Evolutionary conservation across 75 land plant genomes (phyloP), one percentile per base, ranked within the genome.

Genomic region (Pinus albicaulis): DNA sequence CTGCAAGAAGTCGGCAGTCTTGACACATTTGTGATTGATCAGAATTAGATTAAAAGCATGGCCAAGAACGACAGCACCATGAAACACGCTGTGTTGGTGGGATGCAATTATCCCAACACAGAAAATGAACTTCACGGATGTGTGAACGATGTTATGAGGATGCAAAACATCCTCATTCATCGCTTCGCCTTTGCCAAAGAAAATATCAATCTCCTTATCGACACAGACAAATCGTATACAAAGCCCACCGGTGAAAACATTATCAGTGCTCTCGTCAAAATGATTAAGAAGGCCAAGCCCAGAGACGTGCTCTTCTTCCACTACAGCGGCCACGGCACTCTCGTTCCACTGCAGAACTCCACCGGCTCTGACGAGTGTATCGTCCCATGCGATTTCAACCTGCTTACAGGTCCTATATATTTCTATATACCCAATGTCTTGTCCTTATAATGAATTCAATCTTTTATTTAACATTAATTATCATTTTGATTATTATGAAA

Each of bases 281-380:
- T 93, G 80, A 78, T 88, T 3, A 0, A 48, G n/a, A 53, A 82
- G 12, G 85, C 90, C n/a, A 59, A 76, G 76, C 53, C 80, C 0
- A 94, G 92, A 1, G 96, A 93, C 72, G 82, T 93, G 5, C 74
- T 93, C 57, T 92, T 87, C 75, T 92, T 93, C 73, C 96, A 93
- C 78, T 93, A 87, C 75, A 92, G 95, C 57, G 96, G 96, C 60
- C 96, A 93, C 70, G 96, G 96, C 20, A 89, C 93, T 3, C 81
- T 65, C 31, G 63, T 92, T 44, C 72, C 73, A 28, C 11, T 48
- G 52, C 77, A 60, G 3, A 28, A 76, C n/a, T 22, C 69, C 22
- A 8, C 52, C 2, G 77, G 70, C 13, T 59, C 19, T 11, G 97
- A 94, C 68, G 97, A 92, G 73, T 92, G 93, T 63, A 92, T 94